These are phyloP conservation scores for Phialophora chinensis DNA, from an alignment of 2,329 filamentous ascomycete genomes.

Conservation along the genomic window DNA sequence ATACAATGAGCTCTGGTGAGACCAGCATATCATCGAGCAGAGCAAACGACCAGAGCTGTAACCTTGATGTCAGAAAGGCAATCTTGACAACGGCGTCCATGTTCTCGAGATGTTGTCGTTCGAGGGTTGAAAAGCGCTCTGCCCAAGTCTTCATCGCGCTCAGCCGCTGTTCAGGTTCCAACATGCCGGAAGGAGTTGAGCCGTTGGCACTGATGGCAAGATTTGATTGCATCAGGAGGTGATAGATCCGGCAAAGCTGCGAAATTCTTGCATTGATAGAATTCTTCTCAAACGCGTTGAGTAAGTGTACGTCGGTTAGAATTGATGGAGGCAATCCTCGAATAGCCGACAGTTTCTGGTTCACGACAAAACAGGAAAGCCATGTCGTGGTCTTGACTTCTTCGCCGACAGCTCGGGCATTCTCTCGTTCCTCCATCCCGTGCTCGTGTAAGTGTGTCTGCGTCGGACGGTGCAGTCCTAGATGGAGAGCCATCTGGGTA, in stretches of 20 bases:
- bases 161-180: conserved; percentile 7
- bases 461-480: conserved; percentile 38
- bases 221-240: conserved; percentile 13
- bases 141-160: conserved; percentile 7
- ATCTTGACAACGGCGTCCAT: conserved; percentile 16
- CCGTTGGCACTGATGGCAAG: conserved; percentile 15
- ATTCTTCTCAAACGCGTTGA: conserved; percentile 13
- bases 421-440: conserved; percentile 30
- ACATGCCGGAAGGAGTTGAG: conserved; percentile 16
- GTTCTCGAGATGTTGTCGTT: conserved; percentile 8
- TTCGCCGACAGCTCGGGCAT: conserved; percentile 22
- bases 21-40: conserved; percentile 17
- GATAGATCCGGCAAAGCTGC: conserved; percentile 18
- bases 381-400: conserved; percentile 35
- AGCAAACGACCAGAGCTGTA: conserved; percentile 20
- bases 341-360: conserved; percentile 19
- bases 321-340: conserved; percentile 17
- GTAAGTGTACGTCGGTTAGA: conserved; percentile 10
- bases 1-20: neutral
- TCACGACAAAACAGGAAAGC: conserved; percentile 36
- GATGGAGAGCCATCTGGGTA: conserved; percentile 35
- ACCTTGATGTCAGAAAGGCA: conserved; percentile 19
- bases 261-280: conserved; percentile 1
- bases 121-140: conserved; percentile 6
- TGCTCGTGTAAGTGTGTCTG: conserved; percentile 32